These are phyloP conservation scores for Lentinula raphanica DNA, from an alignment of 768 basidiomycete species.

Conservation along the genomic window DNA sequence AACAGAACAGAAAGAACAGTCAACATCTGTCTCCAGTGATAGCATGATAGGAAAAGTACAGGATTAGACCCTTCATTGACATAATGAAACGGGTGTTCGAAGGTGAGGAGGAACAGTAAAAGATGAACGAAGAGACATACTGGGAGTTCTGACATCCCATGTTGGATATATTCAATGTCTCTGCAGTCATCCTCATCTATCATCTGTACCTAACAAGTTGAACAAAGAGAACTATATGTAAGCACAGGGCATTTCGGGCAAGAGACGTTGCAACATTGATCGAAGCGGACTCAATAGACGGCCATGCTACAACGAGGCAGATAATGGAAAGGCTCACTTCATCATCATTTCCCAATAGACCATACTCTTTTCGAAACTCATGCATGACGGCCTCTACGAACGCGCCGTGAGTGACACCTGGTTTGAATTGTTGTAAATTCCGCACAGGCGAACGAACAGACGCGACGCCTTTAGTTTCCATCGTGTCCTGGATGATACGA, in stretches of 20 bases:
- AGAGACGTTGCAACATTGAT: too few species aligned
- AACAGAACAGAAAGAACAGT: neutral
- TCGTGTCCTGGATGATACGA: slow-evolving; percentile 48
- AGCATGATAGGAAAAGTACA: neutral
- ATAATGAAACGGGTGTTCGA: neutral
- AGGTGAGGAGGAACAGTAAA: too few species aligned
- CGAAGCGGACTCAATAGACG: too few species aligned
- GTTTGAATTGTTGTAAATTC: slow-evolving; percentile 60
- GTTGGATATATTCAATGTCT: slow-evolving; percentile 53
- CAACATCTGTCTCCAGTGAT: too few species aligned
- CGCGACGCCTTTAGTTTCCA: slow-evolving; percentile 80
- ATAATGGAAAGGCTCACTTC: too few species aligned
- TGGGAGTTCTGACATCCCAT: slow-evolving; percentile 69
- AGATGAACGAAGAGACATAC: too few species aligned
- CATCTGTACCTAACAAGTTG: slow-evolving; percentile 26
- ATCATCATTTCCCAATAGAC: slow-evolving; percentile 23
- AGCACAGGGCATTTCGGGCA: too few species aligned
- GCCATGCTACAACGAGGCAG: too few species aligned
- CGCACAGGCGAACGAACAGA: slow-evolving; percentile 92
- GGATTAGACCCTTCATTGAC: neutral
- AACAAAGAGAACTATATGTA: slow-evolving; percentile 6
- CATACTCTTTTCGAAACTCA: slow-evolving; percentile 64
- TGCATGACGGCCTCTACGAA: slow-evolving; percentile 67
- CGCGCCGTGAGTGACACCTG: slow-evolving; percentile 52
- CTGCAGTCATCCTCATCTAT: slow-evolving; percentile 43